Base-by-base conservation (phyloP, 768 basidiomycete species). In the Melanogaster broomeanus region DNA sequence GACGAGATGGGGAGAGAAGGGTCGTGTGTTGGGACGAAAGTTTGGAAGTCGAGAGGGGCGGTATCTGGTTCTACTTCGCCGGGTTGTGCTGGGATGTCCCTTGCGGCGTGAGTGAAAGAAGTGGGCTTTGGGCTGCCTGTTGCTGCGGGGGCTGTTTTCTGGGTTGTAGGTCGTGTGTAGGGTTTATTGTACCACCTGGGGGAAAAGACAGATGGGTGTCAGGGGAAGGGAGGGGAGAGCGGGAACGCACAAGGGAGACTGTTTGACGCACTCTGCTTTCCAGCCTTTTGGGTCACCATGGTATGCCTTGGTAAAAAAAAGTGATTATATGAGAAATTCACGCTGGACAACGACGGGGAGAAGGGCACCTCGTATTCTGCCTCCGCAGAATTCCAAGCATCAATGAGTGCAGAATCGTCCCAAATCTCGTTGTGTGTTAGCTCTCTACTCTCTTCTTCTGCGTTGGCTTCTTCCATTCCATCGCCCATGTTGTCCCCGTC, bases 331-430 rank as follows among this genome's bases (percentile, higher is more conserved):
- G 37, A 57, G 53, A 28, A 30, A 42, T 5, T 16, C 12, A 3
- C 31, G 37, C n/a, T 19, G 6, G 22, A 10, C 18, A 28, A 19
- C 3, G 6, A 25, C 21, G 34, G 28, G 30, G 25, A 12, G 1
- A 42, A 15, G 67, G 69, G 42, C 56, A 83, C 83, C 72, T 88
- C 77, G 58, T 91, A 93, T 64, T 93, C 90, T 51, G 88, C 88
- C 56, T 78, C 82, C 16, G 90, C 90, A 52, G 90, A 85, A 64
- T 92, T 79, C 90, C 90, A 92, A 18, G 90, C 90, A 46, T 87
- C 78, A 40, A 93, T 80, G 56, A 93, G 77, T 4, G 87, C 88
- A 31, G 87, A 86, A 64, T 93, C 90, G 57, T 93, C 90, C 90
- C 90, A 93, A 33, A 90, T 83, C 61, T 93, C 90, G 42, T 84